These are phyloP conservation scores for Talaromyces borbonicus DNA, from an alignment of 495 filamentous ascomycete genomes.

Conservation along the genomic window DNA sequence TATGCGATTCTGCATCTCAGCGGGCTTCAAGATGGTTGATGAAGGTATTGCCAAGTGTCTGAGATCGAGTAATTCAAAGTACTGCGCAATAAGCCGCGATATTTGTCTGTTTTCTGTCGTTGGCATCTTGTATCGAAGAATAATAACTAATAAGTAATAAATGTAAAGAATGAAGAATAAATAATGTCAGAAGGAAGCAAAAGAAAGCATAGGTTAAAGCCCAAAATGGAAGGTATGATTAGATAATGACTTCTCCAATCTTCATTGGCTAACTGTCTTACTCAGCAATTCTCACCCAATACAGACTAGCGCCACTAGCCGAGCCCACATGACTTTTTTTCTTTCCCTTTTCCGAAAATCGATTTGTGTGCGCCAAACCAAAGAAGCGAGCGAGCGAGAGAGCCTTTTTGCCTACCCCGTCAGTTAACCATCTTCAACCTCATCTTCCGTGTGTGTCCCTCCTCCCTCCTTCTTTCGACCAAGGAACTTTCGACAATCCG, in stretches of 20 bases:
- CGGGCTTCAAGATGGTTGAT: constrained; percentile 37
- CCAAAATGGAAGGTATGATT: no score
- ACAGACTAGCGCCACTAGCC: constrained; percentile 29
- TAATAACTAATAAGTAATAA: not conserved
- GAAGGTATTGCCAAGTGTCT: constrained; percentile 46
- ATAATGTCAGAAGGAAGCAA: not conserved
- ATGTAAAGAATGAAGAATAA: not conserved
- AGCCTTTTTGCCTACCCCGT: not conserved
- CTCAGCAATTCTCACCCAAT: constrained; percentile 11
- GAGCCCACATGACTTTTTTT: constrained; percentile 25
- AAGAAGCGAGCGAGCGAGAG: not conserved
- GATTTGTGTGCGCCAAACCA: constrained; percentile 3
- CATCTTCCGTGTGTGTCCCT: no score
- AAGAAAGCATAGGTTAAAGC: not conserved
- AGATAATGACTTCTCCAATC: not conserved
- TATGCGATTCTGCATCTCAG: constrained; percentile 49
- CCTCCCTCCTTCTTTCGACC: constrained; percentile 1
- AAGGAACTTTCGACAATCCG: constrained; percentile 8
- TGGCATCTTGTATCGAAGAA: not conserved
- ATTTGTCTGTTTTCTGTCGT: not conserved
- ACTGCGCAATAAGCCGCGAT: constrained; percentile 40
- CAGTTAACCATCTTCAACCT: no score
- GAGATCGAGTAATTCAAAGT: constrained; percentile 55
- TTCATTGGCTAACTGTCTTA: constrained; percentile 1
- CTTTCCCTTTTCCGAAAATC: constrained; percentile 8